Evolutionary conservation across 179 eudicot species (phyloP), one percentile per base, ranked within the genome.

Genomic region (Heliamphora pulchella): DNA sequence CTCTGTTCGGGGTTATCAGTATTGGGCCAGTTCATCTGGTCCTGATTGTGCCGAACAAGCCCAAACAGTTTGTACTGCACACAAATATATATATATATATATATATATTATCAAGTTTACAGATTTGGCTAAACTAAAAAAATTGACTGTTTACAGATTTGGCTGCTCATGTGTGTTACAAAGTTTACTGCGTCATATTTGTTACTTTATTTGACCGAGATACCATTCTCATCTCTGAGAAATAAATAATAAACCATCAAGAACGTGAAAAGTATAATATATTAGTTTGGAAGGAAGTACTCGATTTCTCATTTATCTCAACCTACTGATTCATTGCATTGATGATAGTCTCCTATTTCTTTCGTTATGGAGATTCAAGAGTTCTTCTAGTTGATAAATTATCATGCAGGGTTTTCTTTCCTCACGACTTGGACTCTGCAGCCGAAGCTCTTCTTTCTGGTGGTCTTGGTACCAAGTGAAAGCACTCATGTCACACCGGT

Each of bases 341-440:
- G 39, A 18, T 18, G 57, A 41, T 46, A 39, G 59, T 78, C 50
- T 55, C 17, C 10, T n/a, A n/a, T 59, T 59, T 50, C 66, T 2
- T 81, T 78, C 50, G 3, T 22, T 44, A 7, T 18, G 9, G 11
- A 51, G 76, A 20, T 48, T 18, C 53, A 64, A 0, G 54, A 7
- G 51, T 71, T 81, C 48, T 50, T 79, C 41, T 48, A 58, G 15
- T 58, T 55, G 15, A 77, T 51, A 41, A 53, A 43, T 18, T 73
- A 17, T 75, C 47, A 0, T 90, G 85, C 91, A 96, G 99, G 91
- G 94, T 96, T 43, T 96, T 96, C 83, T 96, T 94, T 59, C 97
- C 99, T 50, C 97, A 92, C 44, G 99, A 96, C 84, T 73, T 94
- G 89, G 99, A 96, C 78, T 79, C 99, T 54, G 98, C 91, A 65